Percentiles rank a stretch among this genome's conserved stretches.
phyloP scores from a whole-genome alignment of 1,284 basidiomycete genomes.

The Mycosarcoma maydis region DNA sequence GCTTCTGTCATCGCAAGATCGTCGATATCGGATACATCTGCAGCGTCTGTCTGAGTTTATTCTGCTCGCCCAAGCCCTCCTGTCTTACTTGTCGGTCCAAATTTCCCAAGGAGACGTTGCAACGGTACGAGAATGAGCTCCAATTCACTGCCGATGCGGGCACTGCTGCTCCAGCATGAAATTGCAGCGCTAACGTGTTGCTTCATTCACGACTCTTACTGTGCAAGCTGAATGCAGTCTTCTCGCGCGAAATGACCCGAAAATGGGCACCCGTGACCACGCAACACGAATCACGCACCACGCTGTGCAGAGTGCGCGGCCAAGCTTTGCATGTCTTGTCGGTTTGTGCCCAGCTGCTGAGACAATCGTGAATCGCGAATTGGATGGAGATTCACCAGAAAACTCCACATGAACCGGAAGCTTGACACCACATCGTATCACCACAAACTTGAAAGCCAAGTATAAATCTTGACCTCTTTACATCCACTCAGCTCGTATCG shows the following conservation, averaged over 20 bases:
- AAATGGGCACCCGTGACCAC: no score
- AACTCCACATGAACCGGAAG: conserved; percentile 5
- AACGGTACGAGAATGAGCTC: conserved; percentile 27
- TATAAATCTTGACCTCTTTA: background rate
- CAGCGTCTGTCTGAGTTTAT: conserved; percentile 64
- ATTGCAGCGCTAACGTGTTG: background rate
- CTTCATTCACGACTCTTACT: no score
- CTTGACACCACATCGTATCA: background rate
- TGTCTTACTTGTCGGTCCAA: conserved; percentile 47
- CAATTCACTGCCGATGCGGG: conserved; percentile 16
- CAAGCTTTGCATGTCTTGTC: no score
- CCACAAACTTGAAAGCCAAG: no score
- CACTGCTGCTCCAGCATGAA: background rate
- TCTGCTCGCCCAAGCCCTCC: conserved; percentile 36
- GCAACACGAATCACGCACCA: no score
- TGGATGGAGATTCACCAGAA: background rate
- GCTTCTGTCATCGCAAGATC: conserved; percentile 97
- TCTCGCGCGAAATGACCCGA: conserved; percentile 46
- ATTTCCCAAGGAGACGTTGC: conserved; percentile 31
- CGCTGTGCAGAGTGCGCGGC: no score
- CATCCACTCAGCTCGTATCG: background rate
- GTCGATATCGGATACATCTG: conserved; percentile 98
- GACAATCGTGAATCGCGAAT: no score
- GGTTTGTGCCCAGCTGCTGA: no score
- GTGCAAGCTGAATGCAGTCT: no score